These are phyloP conservation scores for Coemansia sp. DNA, from an alignment of 192 early-diverging fungal species.

Conservation along the genomic window DNA sequence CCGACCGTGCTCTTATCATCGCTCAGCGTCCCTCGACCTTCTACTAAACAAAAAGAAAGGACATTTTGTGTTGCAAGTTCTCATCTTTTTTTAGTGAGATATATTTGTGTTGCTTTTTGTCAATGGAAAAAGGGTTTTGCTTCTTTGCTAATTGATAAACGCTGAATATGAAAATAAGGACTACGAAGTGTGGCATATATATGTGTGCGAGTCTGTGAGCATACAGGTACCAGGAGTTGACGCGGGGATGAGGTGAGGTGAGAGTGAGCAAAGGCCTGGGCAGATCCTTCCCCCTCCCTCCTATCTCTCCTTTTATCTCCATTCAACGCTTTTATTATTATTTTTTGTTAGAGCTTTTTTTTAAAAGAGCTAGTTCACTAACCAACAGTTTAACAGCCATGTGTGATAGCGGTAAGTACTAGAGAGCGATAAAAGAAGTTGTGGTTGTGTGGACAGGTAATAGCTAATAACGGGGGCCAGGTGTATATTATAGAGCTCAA, in stretches of 20 bases:
- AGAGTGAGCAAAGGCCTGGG: background rate
- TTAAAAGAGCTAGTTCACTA: background rate
- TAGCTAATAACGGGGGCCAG: background rate
- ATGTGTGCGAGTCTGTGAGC: background rate
- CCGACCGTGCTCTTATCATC: conserved; percentile 81
- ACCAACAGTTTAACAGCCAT: background rate
- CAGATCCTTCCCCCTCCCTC: background rate
- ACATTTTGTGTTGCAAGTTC: no score
- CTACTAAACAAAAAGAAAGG: conserved; percentile 41
- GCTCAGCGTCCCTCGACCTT: conserved; percentile 94
- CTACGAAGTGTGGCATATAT: background rate
- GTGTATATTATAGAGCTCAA: conserved; percentile 50
- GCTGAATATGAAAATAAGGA: background rate
- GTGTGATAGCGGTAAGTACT: conserved; percentile 9
- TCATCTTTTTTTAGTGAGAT: background rate
- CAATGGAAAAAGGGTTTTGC: background rate
- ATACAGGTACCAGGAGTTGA: background rate
- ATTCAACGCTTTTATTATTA: background rate
- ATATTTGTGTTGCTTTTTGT: background rate
- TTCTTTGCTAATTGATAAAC: background rate
- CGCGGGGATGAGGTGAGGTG: background rate
- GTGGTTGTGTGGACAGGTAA: background rate
- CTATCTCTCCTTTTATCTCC: background rate
- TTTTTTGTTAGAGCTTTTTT: background rate
- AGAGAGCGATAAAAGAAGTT: background rate